A percentile compares a stretch with the other conserved stretches of the same genome.
Evolutionary conservation across 73 alveolate species (phyloP).

Genomic region (Paramecium tetraurelia): DNA sequence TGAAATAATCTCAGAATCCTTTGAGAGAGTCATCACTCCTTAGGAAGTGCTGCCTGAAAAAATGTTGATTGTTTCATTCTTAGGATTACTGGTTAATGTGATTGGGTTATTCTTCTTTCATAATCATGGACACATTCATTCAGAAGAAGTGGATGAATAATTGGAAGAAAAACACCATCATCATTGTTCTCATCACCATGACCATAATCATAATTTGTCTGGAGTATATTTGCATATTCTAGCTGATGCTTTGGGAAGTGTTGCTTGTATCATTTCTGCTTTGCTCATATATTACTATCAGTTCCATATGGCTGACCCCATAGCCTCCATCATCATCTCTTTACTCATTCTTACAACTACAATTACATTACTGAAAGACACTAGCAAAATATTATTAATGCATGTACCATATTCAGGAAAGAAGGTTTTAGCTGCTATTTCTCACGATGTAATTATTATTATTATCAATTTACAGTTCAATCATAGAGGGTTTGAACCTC

Average conservation of each 20-base stretch:
- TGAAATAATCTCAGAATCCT: slow-evolving; percentile 89
- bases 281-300: slow-evolving; percentile 85
- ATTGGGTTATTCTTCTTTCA: slow-evolving; percentile 95
- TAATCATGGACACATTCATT: slow-evolving; percentile 85
- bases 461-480: neutral
- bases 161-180: slow-evolving; percentile 55
- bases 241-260: slow-evolving; percentile 98
- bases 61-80: slow-evolving; percentile 85
- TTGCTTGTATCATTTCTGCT: slow-evolving; percentile 93
- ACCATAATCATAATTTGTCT: slow-evolving; percentile 67
- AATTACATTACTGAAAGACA: slow-evolving; percentile 78
- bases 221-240: slow-evolving; percentile 97
- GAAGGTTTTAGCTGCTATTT: neutral
- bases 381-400: slow-evolving; percentile 72
- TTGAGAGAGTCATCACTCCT: slow-evolving; percentile 94
- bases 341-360: slow-evolving; percentile 87
- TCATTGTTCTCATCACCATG: slow-evolving; percentile 60
- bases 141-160: slow-evolving; percentile 65
- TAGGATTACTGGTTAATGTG: slow-evolving; percentile 92
- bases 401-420: slow-evolving; percentile 25
- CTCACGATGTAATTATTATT: neutral
- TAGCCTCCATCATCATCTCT: slow-evolving; percentile 92
- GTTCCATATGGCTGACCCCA: slow-evolving; percentile 95
- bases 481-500: neutral
- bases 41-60: slow-evolving; percentile 87